A percentile compares a stretch with the other conserved stretches of the same genome.
phyloP scores from a whole-genome alignment of 2,329 filamentous ascomycete species.

The Podosphaera xanthii region DNA sequence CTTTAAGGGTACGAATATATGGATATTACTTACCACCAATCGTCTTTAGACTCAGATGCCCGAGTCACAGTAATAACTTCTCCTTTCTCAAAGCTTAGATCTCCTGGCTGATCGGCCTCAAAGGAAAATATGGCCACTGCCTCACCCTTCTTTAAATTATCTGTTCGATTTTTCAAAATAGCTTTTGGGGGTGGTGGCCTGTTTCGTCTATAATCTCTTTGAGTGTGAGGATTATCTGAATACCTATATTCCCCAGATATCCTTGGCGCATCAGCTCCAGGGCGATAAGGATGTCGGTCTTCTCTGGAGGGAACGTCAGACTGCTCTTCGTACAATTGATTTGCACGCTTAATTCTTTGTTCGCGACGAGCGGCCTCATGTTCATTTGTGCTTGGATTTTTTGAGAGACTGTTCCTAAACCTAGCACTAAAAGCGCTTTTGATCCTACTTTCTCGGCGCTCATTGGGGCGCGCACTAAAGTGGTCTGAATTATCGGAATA shows the following conservation, averaged over 20 bases:
- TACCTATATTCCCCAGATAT: slow-evolving; percentile 25
- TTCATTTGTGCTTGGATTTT: not conserved
- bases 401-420: slow-evolving; percentile 22
- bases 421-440: slow-evolving; percentile 52
- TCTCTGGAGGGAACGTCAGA: not conserved
- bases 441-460: slow-evolving; percentile 58
- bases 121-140: slow-evolving; percentile 85
- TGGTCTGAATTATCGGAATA: slow-evolving; percentile 92
- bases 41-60: slow-evolving; percentile 77
- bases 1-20: not conserved
- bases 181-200: slow-evolving; percentile 79
- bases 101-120: slow-evolving; percentile 77
- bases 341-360: not conserved
- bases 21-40: slow-evolving; percentile 55
- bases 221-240: slow-evolving; percentile 23
- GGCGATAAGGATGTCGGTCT: no score
- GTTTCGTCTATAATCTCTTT: slow-evolving; percentile 27
- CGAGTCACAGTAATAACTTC: slow-evolving; percentile 90
- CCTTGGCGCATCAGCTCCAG: not conserved
- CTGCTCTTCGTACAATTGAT: not conserved
- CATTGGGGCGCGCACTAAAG: slow-evolving; percentile 59
- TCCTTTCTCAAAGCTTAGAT: slow-evolving; percentile 90
- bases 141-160: slow-evolving; percentile 44
- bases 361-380: not conserved
- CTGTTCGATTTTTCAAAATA: slow-evolving; percentile 42